A percentile compares a stretch with the other conserved stretches of the same genome.
These are phyloP conservation scores for Kodamaea suecica DNA, from an alignment of 1,139 yeast species.

Conservation along the genomic window DNA sequence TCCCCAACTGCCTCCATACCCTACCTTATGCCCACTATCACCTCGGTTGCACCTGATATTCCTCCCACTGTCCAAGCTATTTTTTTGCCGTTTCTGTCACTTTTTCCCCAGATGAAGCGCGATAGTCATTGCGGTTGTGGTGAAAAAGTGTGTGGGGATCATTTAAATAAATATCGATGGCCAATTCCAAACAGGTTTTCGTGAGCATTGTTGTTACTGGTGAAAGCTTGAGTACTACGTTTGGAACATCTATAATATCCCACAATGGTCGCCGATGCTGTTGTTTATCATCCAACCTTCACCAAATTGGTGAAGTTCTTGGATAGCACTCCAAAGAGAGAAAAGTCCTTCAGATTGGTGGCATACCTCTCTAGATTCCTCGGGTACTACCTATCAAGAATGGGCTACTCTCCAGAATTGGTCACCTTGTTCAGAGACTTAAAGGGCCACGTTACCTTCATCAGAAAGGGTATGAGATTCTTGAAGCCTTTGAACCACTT, in stretches of 20 bases:
- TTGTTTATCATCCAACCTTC: slow-evolving; percentile 73
- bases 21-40: no score
- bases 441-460: slow-evolving; percentile 59
- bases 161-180: slow-evolving; percentile 3
- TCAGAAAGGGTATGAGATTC: slow-evolving; percentile 82
- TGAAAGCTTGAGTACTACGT: no score
- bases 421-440: slow-evolving; percentile 51
- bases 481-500: slow-evolving; percentile 79
- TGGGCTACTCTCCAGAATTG: slow-evolving; percentile 53
- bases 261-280: slow-evolving; percentile 62
- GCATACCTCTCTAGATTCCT: slow-evolving; percentile 81
- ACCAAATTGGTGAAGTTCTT: slow-evolving; percentile 60
- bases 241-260: no score
- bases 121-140: no score
- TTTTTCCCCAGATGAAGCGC: no score
- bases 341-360: slow-evolving; percentile 73
- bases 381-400: slow-evolving; percentile 57
- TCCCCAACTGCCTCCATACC: no score
- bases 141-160: no score
- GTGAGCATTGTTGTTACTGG: no score
- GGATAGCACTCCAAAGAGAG: slow-evolving; percentile 66
- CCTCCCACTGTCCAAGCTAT: no score
- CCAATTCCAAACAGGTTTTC: background rate
- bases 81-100: no score
- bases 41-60: no score